Base-by-base conservation (phyloP, 305 asterid genomes). In the Fraxinus xanthoxyloides region DNA sequence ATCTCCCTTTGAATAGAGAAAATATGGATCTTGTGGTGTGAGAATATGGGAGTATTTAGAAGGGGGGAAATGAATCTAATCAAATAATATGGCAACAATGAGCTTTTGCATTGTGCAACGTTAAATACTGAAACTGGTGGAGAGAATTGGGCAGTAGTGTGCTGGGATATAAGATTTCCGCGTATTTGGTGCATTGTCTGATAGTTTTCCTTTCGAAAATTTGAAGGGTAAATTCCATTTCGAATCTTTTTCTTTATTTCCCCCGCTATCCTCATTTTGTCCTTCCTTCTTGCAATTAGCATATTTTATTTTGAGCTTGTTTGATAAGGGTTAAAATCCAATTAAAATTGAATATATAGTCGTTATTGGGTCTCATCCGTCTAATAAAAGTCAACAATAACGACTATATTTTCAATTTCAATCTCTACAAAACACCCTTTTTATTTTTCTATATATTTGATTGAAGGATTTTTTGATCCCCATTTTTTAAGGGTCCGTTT, bases 201-300 rank as follows among this genome's bases (percentile, higher is more conserved):
- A 77, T 76, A 12, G 67, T 73, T 80, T 43, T 65, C 77, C 63
- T 26, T 81, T 79, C 51, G 48, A 74, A 70, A 72, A n/a, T n/a
- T 70, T 59, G 38, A 46, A 77, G 86, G 87, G 79, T 82, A 35
- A 17, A 34, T 30, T 82, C 3, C 51, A 59, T 83, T 89, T 85
- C 77, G 72, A 89, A 86, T 86, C 88, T 87, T 88, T 85, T 36
- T 70, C 63, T 65, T 1, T 83, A 87, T 76, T 90, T 65, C 86
- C 92, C 87, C 92, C 92, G 89, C 92, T 85, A 61, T 86, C 89
- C 91, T 72, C 82, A 67, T 46, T 63, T 63, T 19, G 69, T 21
- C 28, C 26, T 3, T 54, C 65, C 65, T 5, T n/a, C 65, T n/a
- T n/a, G 26, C 10, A n/a, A 54, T 48, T 15, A 48, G 51, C 15